Percentiles rank a stretch among this genome's conserved stretches.
phyloP scores from a whole-genome alignment of 1,284 basidiomycete genomes.

The Ustilago bromivora region DNA sequence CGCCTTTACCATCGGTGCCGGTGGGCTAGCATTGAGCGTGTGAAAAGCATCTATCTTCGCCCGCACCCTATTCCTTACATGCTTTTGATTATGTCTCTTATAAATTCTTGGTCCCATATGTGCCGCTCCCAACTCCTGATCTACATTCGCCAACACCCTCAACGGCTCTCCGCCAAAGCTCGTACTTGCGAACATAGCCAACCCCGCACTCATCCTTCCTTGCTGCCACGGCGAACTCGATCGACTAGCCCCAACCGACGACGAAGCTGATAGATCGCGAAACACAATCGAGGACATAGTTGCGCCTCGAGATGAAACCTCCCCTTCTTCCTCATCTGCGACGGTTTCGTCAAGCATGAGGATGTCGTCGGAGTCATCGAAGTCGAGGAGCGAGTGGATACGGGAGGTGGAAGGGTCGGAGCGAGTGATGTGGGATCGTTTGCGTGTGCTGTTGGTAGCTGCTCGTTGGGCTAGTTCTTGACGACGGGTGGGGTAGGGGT shows the following conservation, averaged over 20 bases:
- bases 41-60: constrained; percentile 37
- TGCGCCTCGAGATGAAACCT: constrained; percentile 41
- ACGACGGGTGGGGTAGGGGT: constrained; percentile 46
- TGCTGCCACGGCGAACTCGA: constrained; percentile 38
- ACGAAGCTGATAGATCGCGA: constrained; percentile 30
- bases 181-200: constrained; percentile 38
- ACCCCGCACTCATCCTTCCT: constrained; percentile 29
- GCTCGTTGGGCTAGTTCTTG: constrained; percentile 49
- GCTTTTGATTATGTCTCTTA: constrained; percentile 43
- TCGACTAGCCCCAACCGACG: constrained; percentile 23
- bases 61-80: constrained; percentile 26
- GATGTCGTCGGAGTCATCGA: constrained; percentile 19
- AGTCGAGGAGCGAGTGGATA: constrained; percentile 33
- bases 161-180: constrained; percentile 46
- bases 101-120: constrained; percentile 54
- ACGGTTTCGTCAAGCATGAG: constrained; percentile 13
- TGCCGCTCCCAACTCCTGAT: constrained; percentile 44
- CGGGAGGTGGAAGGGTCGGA: constrained; percentile 30
- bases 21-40: background rate
- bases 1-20: too few species aligned
- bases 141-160: constrained; percentile 38
- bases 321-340: constrained; percentile 29
- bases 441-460: constrained; percentile 29
- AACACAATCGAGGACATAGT: constrained; percentile 54
- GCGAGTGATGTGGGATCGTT: constrained; percentile 41